Evolutionary conservation across 495 filamentous ascomycete species (phyloP), one percentile per base, ranked within the genome.

Genomic region (Podospora tetraspora): DNA sequence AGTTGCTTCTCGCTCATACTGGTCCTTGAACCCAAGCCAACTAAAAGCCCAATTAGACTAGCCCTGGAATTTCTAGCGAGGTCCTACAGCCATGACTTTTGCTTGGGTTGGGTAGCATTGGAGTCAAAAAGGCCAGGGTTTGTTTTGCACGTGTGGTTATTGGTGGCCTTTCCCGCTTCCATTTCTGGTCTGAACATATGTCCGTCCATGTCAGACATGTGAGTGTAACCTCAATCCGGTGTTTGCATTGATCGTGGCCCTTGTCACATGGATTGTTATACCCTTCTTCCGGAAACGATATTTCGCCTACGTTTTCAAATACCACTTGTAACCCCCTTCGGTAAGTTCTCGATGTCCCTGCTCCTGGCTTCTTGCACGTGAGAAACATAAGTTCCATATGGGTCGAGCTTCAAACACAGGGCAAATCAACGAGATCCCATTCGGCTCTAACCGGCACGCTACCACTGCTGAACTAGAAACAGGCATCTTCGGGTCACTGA

Each of bases 361-460:
- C n/a, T n/a, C n/a, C n/a, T n/a, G n/a, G n/a, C n/a, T n/a, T n/a
- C 32, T 37, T 13, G 4, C 11, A 37, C 11, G 32, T 37, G 32
- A 4, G 32, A 34, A 34, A 25, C 3, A 3, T 25, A n/a, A n/a
- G n/a, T n/a, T n/a, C n/a, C n/a, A n/a, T n/a, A n/a, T n/a, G n/a
- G n/a, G n/a, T n/a, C n/a, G n/a, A n/a, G n/a, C n/a, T 25, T 34
- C 30, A 34, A 34, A 0, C 32, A 13, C 12, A 13, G 16, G 3
- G 32, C 16, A 37, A 37, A 37, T 37, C 12, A 16, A 37, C 12
- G 3, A 43, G 34, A 5, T 19, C 7, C 4, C 13, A 43, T 16
- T 6, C 19, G 12, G 4, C 0, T 0, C 0, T 16, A 37, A 16
- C 0, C 34, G 0, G 4, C 34, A 6, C 4, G 0, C 13, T 43